These are phyloP conservation scores for Balamuthia mandrillaris DNA, from an alignment of 208 protist genomes.

Conservation along the genomic window DNA sequence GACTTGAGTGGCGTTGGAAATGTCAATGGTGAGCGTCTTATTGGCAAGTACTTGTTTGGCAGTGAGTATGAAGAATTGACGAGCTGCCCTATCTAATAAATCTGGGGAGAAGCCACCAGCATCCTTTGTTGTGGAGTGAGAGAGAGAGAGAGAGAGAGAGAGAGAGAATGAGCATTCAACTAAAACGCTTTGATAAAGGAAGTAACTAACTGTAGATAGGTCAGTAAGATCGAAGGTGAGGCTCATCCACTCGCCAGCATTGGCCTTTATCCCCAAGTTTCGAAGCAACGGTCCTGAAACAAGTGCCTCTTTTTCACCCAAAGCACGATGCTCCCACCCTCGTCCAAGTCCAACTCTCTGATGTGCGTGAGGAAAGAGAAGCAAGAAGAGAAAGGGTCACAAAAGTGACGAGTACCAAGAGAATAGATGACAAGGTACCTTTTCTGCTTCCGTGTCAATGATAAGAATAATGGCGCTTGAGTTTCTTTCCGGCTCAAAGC, in stretches of 20 bases:
- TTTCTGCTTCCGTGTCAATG: conserved; percentile 69
- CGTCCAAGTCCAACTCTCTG: conserved; percentile 75
- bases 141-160: neutral
- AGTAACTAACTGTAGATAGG: neutral
- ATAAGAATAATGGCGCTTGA: conserved; percentile 69
- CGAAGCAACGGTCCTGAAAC: conserved; percentile 73
- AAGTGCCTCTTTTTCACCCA: conserved; percentile 79
- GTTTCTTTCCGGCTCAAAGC: conserved; percentile 9
- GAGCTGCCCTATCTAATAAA: neutral
- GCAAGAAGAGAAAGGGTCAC: neutral
- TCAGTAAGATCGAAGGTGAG: conserved; percentile 48
- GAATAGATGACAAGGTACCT: conserved; percentile 52
- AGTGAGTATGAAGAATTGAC: neutral
- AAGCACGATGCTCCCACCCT: conserved; percentile 75
- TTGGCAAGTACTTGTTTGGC: neutral
- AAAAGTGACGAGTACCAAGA: too few species aligned
- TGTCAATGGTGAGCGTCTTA: neutral
- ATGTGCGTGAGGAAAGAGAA: neutral
- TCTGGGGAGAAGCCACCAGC: neutral
- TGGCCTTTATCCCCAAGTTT: conserved; percentile 70
- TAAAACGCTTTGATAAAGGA: neutral
- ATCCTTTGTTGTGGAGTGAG: neutral
- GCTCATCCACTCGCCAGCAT: conserved; percentile 69
- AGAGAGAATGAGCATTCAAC: neutral
- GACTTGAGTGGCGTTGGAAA: neutral